phyloP scores from a whole-genome alignment of 148 eudicot species.

The Silene latifolia region DNA sequence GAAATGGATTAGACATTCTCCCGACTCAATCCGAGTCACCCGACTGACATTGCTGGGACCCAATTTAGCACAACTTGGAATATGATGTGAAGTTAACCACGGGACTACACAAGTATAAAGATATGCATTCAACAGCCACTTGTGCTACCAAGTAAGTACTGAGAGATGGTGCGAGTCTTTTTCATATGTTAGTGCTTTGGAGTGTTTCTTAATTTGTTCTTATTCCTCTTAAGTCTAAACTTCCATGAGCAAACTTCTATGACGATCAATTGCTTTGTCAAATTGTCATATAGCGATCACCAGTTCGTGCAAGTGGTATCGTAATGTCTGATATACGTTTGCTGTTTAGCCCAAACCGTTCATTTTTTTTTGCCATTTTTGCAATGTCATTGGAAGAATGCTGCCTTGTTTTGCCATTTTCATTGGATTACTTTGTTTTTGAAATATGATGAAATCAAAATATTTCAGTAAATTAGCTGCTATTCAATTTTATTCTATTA shows the following conservation, averaged over 20 bases:
- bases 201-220: conserved; percentile 13
- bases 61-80: conserved; percentile 1
- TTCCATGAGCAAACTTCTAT: conserved; percentile 13
- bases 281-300: neutral
- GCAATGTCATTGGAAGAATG: neutral
- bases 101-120: conserved; percentile 13
- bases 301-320: conserved; percentile 4
- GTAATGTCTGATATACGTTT: conserved; percentile 6
- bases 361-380: conserved; percentile 5
- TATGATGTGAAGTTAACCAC: conserved; percentile 10
- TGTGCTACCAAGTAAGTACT: conserved; percentile 26
- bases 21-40: neutral
- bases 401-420: neutral
- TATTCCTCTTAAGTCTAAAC: neutral
- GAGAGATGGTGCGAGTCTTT: conserved; percentile 7
- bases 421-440: neutral
- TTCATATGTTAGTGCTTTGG: conserved; percentile 8
- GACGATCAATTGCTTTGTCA: conserved; percentile 10
- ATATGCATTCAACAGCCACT: conserved; percentile 24
- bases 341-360: neutral
- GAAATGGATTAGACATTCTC: conserved; percentile 24
- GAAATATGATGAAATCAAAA: neutral
- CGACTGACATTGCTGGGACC: neutral
- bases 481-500: too few relatives aligned
- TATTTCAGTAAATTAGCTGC: neutral